Base-by-base conservation (phyloP, 2,329 filamentous ascomycete genomes). In the Bretziella fagacearum region DNA sequence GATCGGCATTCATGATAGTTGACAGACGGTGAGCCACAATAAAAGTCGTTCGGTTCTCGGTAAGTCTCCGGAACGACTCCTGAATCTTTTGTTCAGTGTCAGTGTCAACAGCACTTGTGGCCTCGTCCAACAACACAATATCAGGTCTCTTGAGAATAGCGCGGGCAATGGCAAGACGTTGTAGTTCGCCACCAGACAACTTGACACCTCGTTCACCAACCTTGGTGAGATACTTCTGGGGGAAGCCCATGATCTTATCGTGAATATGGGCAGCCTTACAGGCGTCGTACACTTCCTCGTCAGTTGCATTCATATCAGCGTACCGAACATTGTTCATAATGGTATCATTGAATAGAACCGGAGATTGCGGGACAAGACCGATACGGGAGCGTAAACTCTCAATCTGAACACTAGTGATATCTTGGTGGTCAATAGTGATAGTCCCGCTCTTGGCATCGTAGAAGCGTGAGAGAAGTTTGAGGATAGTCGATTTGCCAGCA, bases 71-170 rank as follows among this genome's bases (percentile, higher is more conserved):
- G 46, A 81, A 68, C 0, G 77, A 77, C 26, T 71, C 64, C 54
- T 81, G 77, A 39, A 81, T 81, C 53, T 75, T 72, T 47, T 75
- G 72, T 58, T 81, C 77, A 1, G 76, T 81, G 27, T 78, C 73
- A 0, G 78, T 79, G 51, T 84, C 77, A 49, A 89, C 77, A 5
- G 82, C 78, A 30, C 80, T 84, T 3, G 84, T 86, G 1, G 83
- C 79, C 59, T 87, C 83, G 53, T 89, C 83, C 1, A 89, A 69
- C 32, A 89, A 69, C 7, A 89, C 74, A 51, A 87, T 77, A 48
- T 83, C 77, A 0, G 83, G 81, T 50, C 73, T 71, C 60, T 84
- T 83, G 53, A 87, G 64, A 41, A 89, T 71, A 1, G 82, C 80
- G 22, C 82, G 73, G 6, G 77, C 77, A 56, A 81, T 81, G 4